Base-by-base conservation (phyloP, 139 green algal species). In the Chlamydomonas sp. region DNA sequence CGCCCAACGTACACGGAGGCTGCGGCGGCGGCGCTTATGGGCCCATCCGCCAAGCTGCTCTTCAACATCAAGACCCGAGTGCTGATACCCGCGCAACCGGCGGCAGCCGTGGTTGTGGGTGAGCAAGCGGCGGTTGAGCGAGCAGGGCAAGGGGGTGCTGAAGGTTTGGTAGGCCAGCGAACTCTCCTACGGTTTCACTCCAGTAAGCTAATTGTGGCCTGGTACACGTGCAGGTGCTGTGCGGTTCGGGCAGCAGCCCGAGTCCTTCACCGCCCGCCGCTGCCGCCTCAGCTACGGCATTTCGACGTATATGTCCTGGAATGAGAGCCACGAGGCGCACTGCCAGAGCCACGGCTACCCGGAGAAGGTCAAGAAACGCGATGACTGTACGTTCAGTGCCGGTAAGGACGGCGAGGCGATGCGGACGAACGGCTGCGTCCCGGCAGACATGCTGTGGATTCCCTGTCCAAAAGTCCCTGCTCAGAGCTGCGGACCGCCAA, bases 201-300 rank as follows among this genome's bases (percentile, higher is more conserved):
- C 31, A 49, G 31, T 8, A 14, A 4, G 20, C 18, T 77, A 31
- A n/a, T 17, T 49, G 31, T 49, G 31, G 31, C 31, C 31, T 49
- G 31, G 31, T 49, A 49, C 31, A 49, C 31, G 31, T 49, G 16
- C 68, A 85, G 81, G 81, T 7, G 81, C 81, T 0, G 69, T 69
- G 59, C 18, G 78, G n/a, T 78, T 79, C 31, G 81, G 81, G 9
- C 60, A 73, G 20, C 8, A 63, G 49, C 81, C 81, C 3, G 14
- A 15, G 3, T 31, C 61, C 15, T 59, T 86, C 7, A 8, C 20
- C 1, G 68, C 81, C 7, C 81, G 81, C 9, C 81, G 81, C 81
- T 79, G 49, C 58, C 81, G 81, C 20, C 69, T 49, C 2, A 86
- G 69, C 66, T 86, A 86, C 81, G 81, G 81, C 81, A 72, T 79